Conservation (phyloP, 805 yeast species). For the Hanseniaspora vineae region DNA sequence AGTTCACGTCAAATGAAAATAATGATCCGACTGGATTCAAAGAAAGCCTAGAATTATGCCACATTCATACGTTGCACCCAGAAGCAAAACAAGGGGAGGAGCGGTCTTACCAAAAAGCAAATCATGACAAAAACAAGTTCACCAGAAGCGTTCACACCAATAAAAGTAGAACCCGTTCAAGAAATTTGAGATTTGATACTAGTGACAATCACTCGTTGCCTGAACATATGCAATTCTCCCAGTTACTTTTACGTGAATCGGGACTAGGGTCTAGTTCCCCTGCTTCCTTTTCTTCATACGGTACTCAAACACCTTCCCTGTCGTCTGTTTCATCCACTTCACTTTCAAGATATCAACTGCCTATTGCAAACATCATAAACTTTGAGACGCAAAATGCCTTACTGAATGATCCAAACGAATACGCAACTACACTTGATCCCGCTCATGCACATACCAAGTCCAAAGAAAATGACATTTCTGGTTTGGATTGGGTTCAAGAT, state of each 20-base stretch:
- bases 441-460: conserved; percentile 7
- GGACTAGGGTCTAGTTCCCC: neutral
- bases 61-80: neutral
- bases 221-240: neutral
- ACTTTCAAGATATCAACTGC: neutral
- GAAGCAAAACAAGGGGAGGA: neutral
- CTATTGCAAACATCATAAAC: neutral
- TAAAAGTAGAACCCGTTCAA: neutral
- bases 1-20: neutral
- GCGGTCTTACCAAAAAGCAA: neutral
- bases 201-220: neutral
- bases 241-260: neutral
- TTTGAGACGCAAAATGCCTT: too few relatives aligned
- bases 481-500: conserved; percentile 45
- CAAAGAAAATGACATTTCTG: conserved; percentile 41
- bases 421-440: conserved; percentile 2
- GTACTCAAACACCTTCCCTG: neutral
- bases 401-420: too few relatives aligned
- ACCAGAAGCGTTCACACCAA: neutral
- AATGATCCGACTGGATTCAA: neutral
- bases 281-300: neutral
- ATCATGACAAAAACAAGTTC: neutral
- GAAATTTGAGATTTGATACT: neutral
- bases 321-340: conserved; percentile 7
- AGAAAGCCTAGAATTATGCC: neutral